Percentiles rank a stretch among this genome's conserved stretches.
These are phyloP conservation scores for Themeda triandra DNA, from an alignment of 176 grass and related monocot genomes.

Conservation along the genomic window DNA sequence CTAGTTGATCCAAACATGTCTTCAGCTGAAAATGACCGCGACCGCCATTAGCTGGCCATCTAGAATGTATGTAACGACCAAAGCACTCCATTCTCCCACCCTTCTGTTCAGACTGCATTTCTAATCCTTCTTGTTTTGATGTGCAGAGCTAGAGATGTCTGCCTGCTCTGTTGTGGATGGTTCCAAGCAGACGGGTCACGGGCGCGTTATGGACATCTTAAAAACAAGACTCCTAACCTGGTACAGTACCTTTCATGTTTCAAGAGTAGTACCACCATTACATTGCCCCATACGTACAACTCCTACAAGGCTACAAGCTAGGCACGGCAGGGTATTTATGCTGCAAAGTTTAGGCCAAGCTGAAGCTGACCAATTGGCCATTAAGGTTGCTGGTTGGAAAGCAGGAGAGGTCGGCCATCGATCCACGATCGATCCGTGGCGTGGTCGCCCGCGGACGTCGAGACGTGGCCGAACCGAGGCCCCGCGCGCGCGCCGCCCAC, in stretches of 20 bases:
- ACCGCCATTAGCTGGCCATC: background rate
- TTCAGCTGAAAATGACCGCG: background rate
- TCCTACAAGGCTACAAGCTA: background rate
- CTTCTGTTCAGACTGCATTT: background rate
- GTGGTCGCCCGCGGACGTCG: no score
- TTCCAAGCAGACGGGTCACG: no score
- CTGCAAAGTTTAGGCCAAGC: background rate
- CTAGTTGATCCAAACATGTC: no score
- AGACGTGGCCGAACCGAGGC: conserved; percentile 42
- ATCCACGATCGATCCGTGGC: background rate
- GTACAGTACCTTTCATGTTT: no score
- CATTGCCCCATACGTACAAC: background rate
- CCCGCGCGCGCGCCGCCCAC: conserved; percentile 4
- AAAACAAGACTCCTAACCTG: no score
- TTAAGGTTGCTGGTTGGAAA: conserved; percentile 32
- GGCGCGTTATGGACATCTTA: background rate
- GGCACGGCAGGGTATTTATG: background rate
- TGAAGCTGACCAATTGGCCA: no score
- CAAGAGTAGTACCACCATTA: no score
- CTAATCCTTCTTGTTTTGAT: background rate
- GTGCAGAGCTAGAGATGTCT: background rate
- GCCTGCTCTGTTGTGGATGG: background rate
- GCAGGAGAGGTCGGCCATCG: background rate
- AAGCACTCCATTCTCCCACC: background rate
- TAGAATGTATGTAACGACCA: no score